phyloP scores from a whole-genome alignment of 2,329 filamentous ascomycete genomes.

The Verticillium nubilum region DNA sequence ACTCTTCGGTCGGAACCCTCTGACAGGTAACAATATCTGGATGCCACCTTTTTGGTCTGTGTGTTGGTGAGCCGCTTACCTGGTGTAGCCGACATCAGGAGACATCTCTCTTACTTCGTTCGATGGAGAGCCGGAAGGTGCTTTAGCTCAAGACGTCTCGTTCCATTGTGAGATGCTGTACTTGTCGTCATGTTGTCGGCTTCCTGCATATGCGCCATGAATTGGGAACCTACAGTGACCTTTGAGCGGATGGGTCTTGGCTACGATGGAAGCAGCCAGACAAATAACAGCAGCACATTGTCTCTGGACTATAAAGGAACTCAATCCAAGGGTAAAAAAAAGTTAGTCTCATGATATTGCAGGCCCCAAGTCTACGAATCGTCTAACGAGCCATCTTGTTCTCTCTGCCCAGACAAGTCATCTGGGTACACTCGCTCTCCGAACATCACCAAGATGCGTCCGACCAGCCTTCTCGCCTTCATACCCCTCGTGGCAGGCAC shows the following conservation, averaged over 20 bases:
- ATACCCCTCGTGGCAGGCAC: conserved; percentile 1
- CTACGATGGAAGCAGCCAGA: neutral
- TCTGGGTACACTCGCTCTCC: neutral
- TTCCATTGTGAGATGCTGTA: neutral
- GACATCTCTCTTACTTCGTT: neutral
- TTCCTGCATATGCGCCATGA: neutral
- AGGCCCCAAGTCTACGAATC: neutral
- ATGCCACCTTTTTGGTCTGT: neutral
- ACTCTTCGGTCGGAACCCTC: neutral
- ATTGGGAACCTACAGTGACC: neutral
- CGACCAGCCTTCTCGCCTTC: neutral
- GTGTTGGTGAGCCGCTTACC: too few relatives aligned
- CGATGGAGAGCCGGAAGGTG: neutral
- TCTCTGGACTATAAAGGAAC: too few relatives aligned
- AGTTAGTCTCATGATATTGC: too few relatives aligned
- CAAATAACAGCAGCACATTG: neutral
- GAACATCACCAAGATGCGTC: conserved; percentile 1
- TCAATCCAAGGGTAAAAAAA: too few relatives aligned
- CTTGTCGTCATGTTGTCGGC: neutral
- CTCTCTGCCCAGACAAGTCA: neutral
- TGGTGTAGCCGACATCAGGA: too few relatives aligned
- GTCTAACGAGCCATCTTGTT: neutral
- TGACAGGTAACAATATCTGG: too few relatives aligned
- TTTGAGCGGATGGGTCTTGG: neutral
- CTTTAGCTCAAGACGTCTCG: neutral